Percentiles rank a stretch among this genome's conserved stretches.
Conservation (phyloP, 768 basidiomycete species). For the Antrodiella citrinella region DNA sequence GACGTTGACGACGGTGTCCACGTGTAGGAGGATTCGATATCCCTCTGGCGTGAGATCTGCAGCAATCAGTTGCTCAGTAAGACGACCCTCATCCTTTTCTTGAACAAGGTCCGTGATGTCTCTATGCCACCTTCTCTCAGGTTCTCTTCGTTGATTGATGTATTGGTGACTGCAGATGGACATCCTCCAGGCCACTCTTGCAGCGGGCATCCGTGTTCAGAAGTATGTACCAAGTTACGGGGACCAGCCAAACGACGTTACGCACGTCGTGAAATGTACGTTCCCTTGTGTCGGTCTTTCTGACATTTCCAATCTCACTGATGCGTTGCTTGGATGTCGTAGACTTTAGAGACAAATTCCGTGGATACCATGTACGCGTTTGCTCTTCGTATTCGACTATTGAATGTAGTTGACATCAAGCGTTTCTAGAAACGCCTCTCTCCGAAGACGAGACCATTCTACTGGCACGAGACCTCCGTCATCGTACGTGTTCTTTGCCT, state of each 20-base stretch:
- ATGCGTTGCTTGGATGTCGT: constrained; percentile 1
- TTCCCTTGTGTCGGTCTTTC: constrained; percentile 7
- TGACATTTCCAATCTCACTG: too few relatives aligned
- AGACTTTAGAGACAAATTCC: constrained; percentile 71
- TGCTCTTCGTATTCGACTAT: not conserved
- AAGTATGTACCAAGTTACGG: constrained; percentile 58
- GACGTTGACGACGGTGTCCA: constrained; percentile 62
- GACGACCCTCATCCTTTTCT: constrained; percentile 63
- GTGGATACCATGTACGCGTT: constrained; percentile 48
- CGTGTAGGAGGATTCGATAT: constrained; percentile 67
- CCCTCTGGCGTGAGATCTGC: constrained; percentile 67
- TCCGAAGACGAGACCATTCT: constrained; percentile 48
- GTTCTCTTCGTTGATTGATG: too few relatives aligned
- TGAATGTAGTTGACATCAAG: too few relatives aligned
- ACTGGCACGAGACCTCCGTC: constrained; percentile 64
- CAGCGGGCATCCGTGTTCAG: constrained; percentile 45
- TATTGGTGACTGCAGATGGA: constrained; percentile 36
- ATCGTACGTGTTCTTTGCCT: constrained; percentile 37
- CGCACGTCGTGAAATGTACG: constrained; percentile 57
- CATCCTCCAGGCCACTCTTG: constrained; percentile 47
- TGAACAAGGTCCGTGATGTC: constrained; percentile 51
- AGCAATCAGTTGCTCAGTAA: constrained; percentile 49
- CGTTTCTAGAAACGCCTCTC: constrained; percentile 51
- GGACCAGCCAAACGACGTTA: constrained; percentile 48
- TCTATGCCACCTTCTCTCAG: not conserved